phyloP scores from a whole-genome alignment of 2,329 filamentous ascomycete genomes.

The Pseudogymnoascus sp. region DNA sequence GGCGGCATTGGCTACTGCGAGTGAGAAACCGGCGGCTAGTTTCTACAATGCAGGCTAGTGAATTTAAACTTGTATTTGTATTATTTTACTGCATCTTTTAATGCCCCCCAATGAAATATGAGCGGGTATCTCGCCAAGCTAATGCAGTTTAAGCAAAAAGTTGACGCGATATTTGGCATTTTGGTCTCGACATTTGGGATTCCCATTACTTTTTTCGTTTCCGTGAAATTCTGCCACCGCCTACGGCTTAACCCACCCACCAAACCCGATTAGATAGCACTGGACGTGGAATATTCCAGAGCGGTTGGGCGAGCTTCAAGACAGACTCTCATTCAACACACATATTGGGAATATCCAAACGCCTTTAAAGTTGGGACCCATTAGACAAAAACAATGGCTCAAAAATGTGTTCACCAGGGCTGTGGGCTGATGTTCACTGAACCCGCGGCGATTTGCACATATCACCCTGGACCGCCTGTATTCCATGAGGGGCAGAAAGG shows the following conservation, averaged over 20 bases:
- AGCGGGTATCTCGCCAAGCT: neutral
- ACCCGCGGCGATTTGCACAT: conserved; percentile 74
- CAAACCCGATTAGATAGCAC: conserved; percentile 6
- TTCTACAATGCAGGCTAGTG: neutral
- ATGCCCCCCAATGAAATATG: neutral
- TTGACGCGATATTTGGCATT: neutral
- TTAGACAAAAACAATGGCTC: conserved; percentile 31
- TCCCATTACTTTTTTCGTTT: neutral
- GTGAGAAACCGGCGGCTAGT: neutral
- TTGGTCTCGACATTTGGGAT: neutral
- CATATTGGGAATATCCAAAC: conserved; percentile 4
- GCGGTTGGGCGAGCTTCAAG: conserved; percentile 4
- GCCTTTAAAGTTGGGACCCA: neutral
- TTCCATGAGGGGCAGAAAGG: conserved; percentile 99
- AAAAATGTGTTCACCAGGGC: conserved; percentile 94
- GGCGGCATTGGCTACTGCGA: neutral
- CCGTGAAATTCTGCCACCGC: conserved; percentile 3
- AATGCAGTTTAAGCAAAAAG: neutral
- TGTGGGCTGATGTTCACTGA: conserved; percentile 86
- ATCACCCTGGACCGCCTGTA: conserved; percentile 87
- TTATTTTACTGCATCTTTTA: neutral
- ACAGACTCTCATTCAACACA: neutral
- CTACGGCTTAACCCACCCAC: neutral
- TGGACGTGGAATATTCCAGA: conserved; percentile 11
- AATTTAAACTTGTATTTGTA: conserved; percentile 4